phyloP scores from a whole-genome alignment of 75 land plant genomes.

The Picea glauca region DNA sequence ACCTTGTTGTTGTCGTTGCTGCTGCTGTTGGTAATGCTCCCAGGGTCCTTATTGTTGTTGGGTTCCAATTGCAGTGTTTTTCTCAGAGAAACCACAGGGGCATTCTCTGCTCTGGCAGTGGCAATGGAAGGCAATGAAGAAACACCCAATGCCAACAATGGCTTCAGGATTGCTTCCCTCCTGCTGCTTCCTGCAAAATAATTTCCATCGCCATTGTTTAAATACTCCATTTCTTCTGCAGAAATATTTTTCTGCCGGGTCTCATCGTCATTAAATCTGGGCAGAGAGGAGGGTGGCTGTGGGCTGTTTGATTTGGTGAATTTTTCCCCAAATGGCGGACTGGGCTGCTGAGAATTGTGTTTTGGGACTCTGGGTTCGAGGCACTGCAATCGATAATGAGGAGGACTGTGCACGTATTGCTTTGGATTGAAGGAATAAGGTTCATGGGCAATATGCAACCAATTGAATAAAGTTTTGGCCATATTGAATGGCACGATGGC shows the following conservation, averaged over 20 bases:
- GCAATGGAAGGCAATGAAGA: slow-evolving; percentile 6
- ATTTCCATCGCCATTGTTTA: background rate
- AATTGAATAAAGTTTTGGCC: too few relatives aligned
- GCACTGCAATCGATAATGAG: too few relatives aligned
- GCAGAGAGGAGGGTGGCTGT: background rate
- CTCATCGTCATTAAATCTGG: background rate
- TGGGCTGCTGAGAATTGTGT: too few relatives aligned
- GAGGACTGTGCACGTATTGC: too few relatives aligned
- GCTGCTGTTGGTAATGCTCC: background rate
- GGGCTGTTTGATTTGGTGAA: background rate
- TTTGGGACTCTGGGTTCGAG: background rate
- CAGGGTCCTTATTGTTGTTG: background rate
- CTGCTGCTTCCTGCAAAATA: background rate
- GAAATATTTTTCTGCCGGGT: background rate
- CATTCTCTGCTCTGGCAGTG: slow-evolving; percentile 9
- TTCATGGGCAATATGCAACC: too few relatives aligned
- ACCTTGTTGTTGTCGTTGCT: background rate
- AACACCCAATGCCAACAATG: slow-evolving; percentile 4
- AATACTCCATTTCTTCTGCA: background rate
- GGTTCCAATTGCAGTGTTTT: background rate
- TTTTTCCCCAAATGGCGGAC: background rate
- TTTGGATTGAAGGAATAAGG: too few relatives aligned
- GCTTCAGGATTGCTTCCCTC: background rate
- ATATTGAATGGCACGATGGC: too few relatives aligned
- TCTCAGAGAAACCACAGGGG: background rate